A percentile compares a stretch with the other conserved stretches of the same genome.
Evolutionary conservation across 176 grass and related monocot species (phyloP).

Genomic region (Oryza brachyantha): DNA sequence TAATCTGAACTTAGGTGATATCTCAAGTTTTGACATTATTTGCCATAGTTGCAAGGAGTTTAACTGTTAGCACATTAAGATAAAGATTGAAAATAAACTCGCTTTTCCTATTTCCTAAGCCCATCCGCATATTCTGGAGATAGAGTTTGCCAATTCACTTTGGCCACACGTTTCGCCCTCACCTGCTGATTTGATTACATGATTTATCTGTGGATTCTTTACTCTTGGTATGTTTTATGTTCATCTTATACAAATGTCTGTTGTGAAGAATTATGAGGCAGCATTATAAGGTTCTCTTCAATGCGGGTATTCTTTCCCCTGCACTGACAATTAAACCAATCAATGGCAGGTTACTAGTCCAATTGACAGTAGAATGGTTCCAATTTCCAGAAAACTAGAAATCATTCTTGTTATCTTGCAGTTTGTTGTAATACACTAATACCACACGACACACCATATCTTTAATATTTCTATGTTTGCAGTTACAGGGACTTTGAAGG

Average conservation of each 20-base stretch:
- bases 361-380: background rate
- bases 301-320: background rate
- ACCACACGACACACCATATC: background rate
- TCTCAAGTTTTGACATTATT: background rate
- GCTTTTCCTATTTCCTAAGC: too few species aligned
- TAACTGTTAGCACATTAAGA: background rate
- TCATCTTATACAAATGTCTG: too few species aligned
- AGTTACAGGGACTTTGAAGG: constrained; percentile 76
- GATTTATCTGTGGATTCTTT: background rate
- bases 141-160: background rate
- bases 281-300: background rate
- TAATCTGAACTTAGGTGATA: background rate
- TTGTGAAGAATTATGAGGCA: background rate
- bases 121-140: background rate
- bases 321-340: background rate
- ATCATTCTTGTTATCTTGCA: background rate
- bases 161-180: background rate
- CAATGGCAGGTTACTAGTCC: background rate
- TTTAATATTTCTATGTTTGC: constrained; percentile 11
- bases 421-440: background rate
- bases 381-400: background rate
- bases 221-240: too few species aligned
- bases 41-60: background rate
- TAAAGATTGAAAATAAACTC: background rate
- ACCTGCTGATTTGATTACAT: background rate